A percentile compares a stretch with the other conserved stretches of the same genome.
Conservation (phyloP, 192 early-diverging fungal species). For the Powellomyces hirtus region DNA sequence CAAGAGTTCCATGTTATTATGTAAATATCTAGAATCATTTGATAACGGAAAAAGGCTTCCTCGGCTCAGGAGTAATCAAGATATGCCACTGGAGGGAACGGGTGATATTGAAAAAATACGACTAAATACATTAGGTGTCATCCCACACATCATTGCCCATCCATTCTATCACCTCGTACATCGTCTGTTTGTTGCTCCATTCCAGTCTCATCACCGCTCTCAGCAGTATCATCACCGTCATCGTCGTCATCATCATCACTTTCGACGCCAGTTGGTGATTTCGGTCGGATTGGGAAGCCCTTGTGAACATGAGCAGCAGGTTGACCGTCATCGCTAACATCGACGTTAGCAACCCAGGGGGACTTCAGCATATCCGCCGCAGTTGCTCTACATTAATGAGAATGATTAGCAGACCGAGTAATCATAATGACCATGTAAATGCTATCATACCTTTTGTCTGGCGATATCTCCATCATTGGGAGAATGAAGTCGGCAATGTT, state of each 20-base stretch:
- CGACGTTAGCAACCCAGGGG: constrained; percentile 39
- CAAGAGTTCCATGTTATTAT: too few species aligned
- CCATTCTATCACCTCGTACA: too few species aligned
- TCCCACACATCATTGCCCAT: too few species aligned
- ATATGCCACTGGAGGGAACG: too few species aligned
- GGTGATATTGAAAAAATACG: too few species aligned
- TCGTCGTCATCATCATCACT: constrained; percentile 27
- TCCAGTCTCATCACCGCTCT: background rate
- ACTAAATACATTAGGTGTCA: too few species aligned
- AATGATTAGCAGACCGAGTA: background rate
- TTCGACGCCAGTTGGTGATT: constrained; percentile 9
- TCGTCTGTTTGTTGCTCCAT: too few species aligned
- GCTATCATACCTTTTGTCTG: constrained; percentile 14
- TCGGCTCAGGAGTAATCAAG: too few species aligned
- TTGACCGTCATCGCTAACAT: constrained; percentile 21
- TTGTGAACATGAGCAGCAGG: constrained; percentile 25
- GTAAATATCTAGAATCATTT: too few species aligned
- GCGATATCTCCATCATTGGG: constrained; percentile 67
- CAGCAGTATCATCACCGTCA: background rate
- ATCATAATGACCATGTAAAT: background rate
- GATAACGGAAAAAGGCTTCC: too few species aligned
- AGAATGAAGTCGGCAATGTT: constrained; percentile 76
- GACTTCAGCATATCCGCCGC: constrained; percentile 40
- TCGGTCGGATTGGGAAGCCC: constrained; percentile 23
- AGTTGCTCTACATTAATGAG: constrained; percentile 29